Percentiles rank a stretch among this genome's conserved stretches.
Evolutionary conservation across 345 rosid genomes (phyloP).

Genomic region (Pistacia integerrima): DNA sequence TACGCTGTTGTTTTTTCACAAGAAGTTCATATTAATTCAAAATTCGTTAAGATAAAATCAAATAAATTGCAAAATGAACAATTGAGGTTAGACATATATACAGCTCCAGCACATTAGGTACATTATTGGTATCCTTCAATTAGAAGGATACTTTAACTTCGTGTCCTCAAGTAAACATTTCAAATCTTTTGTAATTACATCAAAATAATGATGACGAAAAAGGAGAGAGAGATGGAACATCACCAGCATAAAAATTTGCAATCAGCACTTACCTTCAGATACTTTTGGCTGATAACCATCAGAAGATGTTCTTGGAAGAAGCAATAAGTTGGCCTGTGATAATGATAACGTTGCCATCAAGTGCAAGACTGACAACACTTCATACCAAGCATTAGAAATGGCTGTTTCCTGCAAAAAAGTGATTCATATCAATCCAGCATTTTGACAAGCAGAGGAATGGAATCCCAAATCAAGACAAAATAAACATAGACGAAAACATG

Average conservation of each 20-base stretch:
- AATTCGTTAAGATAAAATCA: too few relatives aligned
- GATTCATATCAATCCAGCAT: conserved; percentile 20
- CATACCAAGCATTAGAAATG: conserved; percentile 91
- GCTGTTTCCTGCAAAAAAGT: conserved; percentile 73
- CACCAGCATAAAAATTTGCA: conserved; percentile 13
- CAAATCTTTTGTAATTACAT: not conserved
- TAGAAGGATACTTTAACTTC: too few relatives aligned
- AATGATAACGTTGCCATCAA: conserved; percentile 91
- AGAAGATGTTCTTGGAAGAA: conserved; percentile 84
- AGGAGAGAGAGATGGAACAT: not conserved
- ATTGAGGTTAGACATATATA: too few relatives aligned
- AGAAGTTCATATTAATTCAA: too few relatives aligned
- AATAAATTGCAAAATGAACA: too few relatives aligned
- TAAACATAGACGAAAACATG: not conserved
- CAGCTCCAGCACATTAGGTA: too few relatives aligned
- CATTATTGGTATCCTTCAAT: too few relatives aligned
- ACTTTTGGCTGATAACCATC: conserved; percentile 84
- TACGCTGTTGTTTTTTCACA: too few relatives aligned
- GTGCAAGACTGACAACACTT: conserved; percentile 94
- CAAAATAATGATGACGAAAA: not conserved
- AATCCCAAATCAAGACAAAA: conserved; percentile 15
- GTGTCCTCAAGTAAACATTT: too few relatives aligned
- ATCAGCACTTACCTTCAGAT: conserved; percentile 74
- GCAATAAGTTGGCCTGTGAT: conserved; percentile 88
- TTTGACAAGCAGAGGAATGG: conserved; percentile 15